These are phyloP conservation scores for Microcyclospora tardicrescens DNA, from an alignment of 2,329 filamentous ascomycete genomes.

Conservation along the genomic window DNA sequence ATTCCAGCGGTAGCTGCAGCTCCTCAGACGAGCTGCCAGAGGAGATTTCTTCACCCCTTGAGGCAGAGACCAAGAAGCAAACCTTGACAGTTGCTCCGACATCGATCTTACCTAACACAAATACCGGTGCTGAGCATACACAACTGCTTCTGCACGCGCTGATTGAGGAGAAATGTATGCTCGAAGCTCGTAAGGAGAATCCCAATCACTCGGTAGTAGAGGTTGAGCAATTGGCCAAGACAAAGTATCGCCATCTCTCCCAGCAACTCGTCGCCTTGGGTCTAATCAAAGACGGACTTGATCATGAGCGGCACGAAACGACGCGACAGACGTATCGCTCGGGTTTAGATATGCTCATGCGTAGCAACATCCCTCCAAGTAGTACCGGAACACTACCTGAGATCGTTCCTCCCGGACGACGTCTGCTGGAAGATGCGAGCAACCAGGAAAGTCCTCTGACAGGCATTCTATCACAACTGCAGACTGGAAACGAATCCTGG, in stretches of 20 bases:
- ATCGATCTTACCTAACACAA: not conserved
- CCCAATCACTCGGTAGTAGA: conserved; percentile 25
- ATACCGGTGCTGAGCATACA: conserved; percentile 4
- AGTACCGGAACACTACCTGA: too few species aligned
- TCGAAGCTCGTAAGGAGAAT: conserved; percentile 24
- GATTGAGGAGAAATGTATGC: conserved; percentile 31
- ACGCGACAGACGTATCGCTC: conserved; percentile 26
- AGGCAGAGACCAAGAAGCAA: conserved; percentile 1
- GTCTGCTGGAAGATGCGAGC: too few species aligned
- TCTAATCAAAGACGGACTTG: conserved; percentile 25
- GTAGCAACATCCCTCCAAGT: not conserved
- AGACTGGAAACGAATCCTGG: too few species aligned
- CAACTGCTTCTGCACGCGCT: conserved; percentile 33
- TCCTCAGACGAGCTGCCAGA: conserved; percentile 7
- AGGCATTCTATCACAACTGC: too few species aligned
- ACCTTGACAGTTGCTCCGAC: conserved; percentile 1
- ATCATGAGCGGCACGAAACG: conserved; percentile 21
- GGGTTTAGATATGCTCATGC: conserved; percentile 22
- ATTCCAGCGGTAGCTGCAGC: conserved; percentile 4
- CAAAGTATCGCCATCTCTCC: conserved; percentile 27
- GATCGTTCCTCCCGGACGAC: too few species aligned
- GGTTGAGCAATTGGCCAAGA: conserved; percentile 17
- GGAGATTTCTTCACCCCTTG: not conserved
- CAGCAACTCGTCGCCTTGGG: conserved; percentile 24
- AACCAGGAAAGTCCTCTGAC: too few species aligned